Evolutionary conservation across 2,329 filamentous ascomycete species (phyloP).

Genomic region (Dothidotthia symphoricarpi): DNA sequence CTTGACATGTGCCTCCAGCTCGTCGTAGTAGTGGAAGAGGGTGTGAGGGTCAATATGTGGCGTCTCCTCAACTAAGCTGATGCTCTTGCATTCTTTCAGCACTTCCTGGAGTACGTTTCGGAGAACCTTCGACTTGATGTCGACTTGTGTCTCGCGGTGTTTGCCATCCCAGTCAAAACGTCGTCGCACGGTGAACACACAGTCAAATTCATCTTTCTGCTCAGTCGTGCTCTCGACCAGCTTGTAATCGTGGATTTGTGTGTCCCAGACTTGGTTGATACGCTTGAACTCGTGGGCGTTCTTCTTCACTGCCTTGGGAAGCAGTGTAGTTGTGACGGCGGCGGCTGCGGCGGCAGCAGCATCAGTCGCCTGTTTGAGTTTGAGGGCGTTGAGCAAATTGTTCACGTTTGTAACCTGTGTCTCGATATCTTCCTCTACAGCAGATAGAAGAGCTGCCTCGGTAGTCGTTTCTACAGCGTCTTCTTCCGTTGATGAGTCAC

Average conservation of each 20-base stretch:
- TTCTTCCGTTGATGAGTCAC: slow-evolving; percentile 10
- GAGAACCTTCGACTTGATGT: slow-evolving; percentile 80
- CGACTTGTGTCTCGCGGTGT: slow-evolving; percentile 70
- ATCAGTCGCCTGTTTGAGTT: slow-evolving; percentile 16
- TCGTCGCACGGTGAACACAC: slow-evolving; percentile 73
- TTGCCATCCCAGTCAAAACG: slow-evolving; percentile 84
- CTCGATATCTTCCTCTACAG: slow-evolving; percentile 11
- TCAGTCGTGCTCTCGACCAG: slow-evolving; percentile 65
- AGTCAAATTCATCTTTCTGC: slow-evolving; percentile 70
- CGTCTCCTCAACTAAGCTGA: slow-evolving; percentile 77
- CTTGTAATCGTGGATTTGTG: slow-evolving; percentile 55
- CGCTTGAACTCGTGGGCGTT: slow-evolving; percentile 63
- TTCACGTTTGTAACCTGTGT: slow-evolving; percentile 16
- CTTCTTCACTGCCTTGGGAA: slow-evolving; percentile 30
- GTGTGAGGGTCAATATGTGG: slow-evolving; percentile 59
- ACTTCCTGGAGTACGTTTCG: slow-evolving; percentile 68
- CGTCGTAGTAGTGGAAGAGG: slow-evolving; percentile 67
- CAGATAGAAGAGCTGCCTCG: slow-evolving; percentile 3
- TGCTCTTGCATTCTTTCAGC: slow-evolving; percentile 73
- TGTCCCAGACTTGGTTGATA: slow-evolving; percentile 62
- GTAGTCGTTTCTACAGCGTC: slow-evolving; percentile 4
- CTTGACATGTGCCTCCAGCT: slow-evolving; percentile 61
- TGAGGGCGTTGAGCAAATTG: slow-evolving; percentile 13
- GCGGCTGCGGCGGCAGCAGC: slow-evolving; percentile 9
- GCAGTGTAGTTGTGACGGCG: slow-evolving; percentile 2